These are phyloP conservation scores for Ustulina deusta DNA, from an alignment of 2,329 filamentous ascomycete species.

Conservation along the genomic window DNA sequence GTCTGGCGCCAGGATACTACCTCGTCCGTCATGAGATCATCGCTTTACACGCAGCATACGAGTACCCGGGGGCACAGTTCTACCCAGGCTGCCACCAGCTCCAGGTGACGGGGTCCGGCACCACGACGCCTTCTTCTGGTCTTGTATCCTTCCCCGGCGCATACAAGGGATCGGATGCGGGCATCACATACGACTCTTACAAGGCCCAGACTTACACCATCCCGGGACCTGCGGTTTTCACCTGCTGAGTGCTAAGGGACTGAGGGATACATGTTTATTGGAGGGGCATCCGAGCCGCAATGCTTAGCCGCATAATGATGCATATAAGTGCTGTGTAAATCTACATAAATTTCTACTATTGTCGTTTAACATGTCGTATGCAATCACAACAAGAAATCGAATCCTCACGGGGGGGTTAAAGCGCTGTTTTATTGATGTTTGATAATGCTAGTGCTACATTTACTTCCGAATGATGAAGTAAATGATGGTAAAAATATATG, in stretches of 20 bases:
- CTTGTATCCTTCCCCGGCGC: slow-evolving; percentile 67
- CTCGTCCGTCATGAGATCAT: slow-evolving; percentile 70
- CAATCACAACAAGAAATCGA: too few species aligned
- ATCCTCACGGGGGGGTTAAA: too few species aligned
- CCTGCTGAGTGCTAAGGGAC: slow-evolving; percentile 54
- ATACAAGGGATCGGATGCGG: slow-evolving; percentile 62
- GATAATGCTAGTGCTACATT: too few species aligned
- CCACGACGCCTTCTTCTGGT: slow-evolving; percentile 53
- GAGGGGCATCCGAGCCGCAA: neutral
- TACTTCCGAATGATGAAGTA: too few species aligned
- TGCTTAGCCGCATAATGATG: neutral
- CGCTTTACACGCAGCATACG: slow-evolving; percentile 61
- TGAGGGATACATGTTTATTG: neutral
- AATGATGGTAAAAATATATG: too few species aligned
- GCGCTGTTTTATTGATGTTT: too few species aligned
- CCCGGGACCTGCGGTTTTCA: slow-evolving; percentile 62
- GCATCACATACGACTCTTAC: slow-evolving; percentile 66
- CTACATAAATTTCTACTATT: too few species aligned
- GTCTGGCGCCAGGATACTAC: slow-evolving; percentile 66
- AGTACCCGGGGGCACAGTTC: slow-evolving; percentile 62
- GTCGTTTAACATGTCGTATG: too few species aligned
- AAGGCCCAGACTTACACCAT: slow-evolving; percentile 59
- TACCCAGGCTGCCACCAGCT: slow-evolving; percentile 71
- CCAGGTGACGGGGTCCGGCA: slow-evolving; percentile 63
- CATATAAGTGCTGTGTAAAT: too few species aligned